These are phyloP conservation scores for Xylaria scruposa DNA, from an alignment of 495 filamentous ascomycete species.

Conservation along the genomic window DNA sequence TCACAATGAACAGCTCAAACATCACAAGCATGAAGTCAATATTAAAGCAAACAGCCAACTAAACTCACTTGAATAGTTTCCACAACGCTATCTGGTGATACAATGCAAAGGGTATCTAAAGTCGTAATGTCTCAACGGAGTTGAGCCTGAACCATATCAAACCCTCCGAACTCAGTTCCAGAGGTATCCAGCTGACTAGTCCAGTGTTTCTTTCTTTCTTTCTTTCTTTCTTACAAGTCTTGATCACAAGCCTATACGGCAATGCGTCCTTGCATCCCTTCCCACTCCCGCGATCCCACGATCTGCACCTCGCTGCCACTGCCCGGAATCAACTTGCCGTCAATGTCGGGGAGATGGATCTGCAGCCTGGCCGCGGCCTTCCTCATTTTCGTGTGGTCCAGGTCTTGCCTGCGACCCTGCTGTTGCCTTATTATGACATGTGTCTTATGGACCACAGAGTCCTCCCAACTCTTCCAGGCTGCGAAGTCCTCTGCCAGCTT, in stretches of 20 bases:
- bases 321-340: conserved; percentile 41
- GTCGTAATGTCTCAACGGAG: conserved; percentile 6
- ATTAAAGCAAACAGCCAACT: conserved; percentile 11
- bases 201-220: background rate
- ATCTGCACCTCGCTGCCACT: conserved; percentile 47
- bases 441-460: conserved; percentile 46
- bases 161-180: background rate
- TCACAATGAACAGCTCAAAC: conserved; percentile 5
- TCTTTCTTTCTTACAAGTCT: conserved; percentile 2
- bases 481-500: conserved; percentile 51
- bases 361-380: conserved; percentile 55
- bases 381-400: conserved; percentile 41
- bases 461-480: conserved; percentile 51
- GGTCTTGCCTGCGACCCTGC: conserved; percentile 27
- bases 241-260: conserved; percentile 12
- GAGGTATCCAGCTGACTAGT: background rate
- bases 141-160: background rate
- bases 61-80: conserved; percentile 5
- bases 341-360: conserved; percentile 50
- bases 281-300: conserved; percentile 52
- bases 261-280: conserved; percentile 37
- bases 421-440: conserved; percentile 41
- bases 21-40: background rate
- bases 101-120: conserved; percentile 34
- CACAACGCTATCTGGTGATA: conserved; percentile 22